Conservation (phyloP, 108 stramenopile genomes). For the Nitzschia sp. region DNA sequence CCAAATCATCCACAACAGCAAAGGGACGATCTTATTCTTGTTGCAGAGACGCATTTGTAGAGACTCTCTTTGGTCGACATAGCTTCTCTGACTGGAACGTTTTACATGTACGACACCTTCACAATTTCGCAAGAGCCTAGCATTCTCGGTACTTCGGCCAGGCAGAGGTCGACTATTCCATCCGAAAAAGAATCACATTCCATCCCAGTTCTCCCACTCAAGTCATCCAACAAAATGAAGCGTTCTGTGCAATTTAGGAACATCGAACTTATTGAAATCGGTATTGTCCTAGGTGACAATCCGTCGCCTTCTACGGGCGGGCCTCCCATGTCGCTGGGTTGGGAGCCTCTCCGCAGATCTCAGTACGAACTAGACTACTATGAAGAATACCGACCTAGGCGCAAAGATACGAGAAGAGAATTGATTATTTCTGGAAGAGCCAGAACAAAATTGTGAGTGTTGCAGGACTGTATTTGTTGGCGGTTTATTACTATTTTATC, state of each 20-base stretch:
- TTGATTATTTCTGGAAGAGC: slow-evolving; percentile 8
- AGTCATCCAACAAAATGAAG: background rate
- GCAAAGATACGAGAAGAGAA: slow-evolving; percentile 10
- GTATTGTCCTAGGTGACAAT: slow-evolving; percentile 10
- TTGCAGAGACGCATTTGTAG: too few relatives aligned
- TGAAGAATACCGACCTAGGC: slow-evolving; percentile 10
- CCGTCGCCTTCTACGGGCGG: slow-evolving; percentile 11
- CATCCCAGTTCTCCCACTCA: too few relatives aligned
- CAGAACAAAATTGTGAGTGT: slow-evolving; percentile 14
- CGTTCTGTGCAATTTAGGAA: slow-evolving; percentile 1
- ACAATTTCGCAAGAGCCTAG: too few relatives aligned
- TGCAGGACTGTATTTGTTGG: background rate
- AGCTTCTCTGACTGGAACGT: too few relatives aligned
- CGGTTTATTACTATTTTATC: background rate
- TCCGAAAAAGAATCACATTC: too few relatives aligned
- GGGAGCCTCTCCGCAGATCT: slow-evolving; percentile 5
- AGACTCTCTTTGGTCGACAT: too few relatives aligned
- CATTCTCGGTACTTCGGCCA: too few relatives aligned
- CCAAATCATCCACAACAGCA: too few relatives aligned
- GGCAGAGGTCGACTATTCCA: too few relatives aligned
- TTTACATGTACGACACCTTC: too few relatives aligned
- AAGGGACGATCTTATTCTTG: too few relatives aligned
- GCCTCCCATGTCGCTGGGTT: slow-evolving; percentile 9
- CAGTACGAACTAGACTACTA: slow-evolving; percentile 10
- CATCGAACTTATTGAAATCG: slow-evolving; percentile 11